Evolutionary conservation across 129 eudicot genomes (phyloP), one percentile per base, ranked within the genome.

Genomic region (Chrysanthemum seticuspe): DNA sequence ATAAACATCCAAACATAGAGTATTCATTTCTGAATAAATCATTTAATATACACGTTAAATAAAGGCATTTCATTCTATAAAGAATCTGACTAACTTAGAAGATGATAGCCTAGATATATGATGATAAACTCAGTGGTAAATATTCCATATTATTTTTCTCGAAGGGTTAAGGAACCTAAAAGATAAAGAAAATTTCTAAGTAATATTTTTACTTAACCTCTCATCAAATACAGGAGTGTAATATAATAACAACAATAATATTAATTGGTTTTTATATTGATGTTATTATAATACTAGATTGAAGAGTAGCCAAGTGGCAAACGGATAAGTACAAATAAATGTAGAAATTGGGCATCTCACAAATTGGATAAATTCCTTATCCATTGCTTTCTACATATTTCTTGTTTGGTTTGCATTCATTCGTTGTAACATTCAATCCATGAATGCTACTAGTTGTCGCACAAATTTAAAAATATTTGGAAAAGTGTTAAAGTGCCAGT

Each of bases 331-430:
- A 54, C 73, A 48, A 71, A 55, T 71, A 71, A 62, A 47, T 45
- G 45, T 63, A 45, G 77, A 72, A 71, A 64, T 63, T 31, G 61
- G 65, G 77, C 36, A 71, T 78, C 82, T 78, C 73, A 71, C 65
- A 72, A 44, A 71, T 7, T 65, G 82, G 77, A 78, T 71, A 71
- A 71, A 60, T 72, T 15, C 65, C 76, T 71, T 78, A 65, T 71
- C 73, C 73, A 65, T 68, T 53, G 19, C 10, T 76, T 21, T 78
- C 50, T 53, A 50, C 65, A 16, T 77, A 13, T 23, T 8, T 62
- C 14, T 9, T 3, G 13, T 55, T 75, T 49, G 75, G 70, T 48
- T 76, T 59, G 61, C 11, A 49, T 67, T 56, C 57, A 40, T 65
- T 71, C 64, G 77, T 72, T 78, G 44, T 40, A 40, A 40, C 45